Evolutionary conservation across 1,139 yeast species (phyloP), one percentile per base, ranked within the genome.

Genomic region (Maudiozyma humilis): DNA sequence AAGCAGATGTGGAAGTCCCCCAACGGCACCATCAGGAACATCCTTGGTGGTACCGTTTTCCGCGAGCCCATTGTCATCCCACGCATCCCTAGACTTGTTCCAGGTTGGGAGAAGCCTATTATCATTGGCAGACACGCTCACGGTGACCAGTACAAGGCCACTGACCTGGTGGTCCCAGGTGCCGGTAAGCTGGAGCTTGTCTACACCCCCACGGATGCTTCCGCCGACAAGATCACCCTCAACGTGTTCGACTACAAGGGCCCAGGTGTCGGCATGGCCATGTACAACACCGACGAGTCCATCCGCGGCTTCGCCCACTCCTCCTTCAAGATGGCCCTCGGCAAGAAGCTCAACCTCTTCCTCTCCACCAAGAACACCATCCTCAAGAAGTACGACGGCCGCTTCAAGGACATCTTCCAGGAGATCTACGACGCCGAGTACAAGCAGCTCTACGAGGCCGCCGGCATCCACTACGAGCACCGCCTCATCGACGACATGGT

Each of bases 1-100:
- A 80, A 81, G 64, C 78, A 83, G 63, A 83, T 83, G 93, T 83
- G 91, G 91, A 73, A 79, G 48, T 82, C 89, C 15, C 93, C 93
- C 54, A 83, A 83, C 62, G 93, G 93, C 52, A 83, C 93, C 32
- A 81, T 83, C 58, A 75, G 93, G 71, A 83, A 83, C 65, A 81
- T 83, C 48, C 67, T 83, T 47, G 86, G 86, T 36, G 93, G 93
- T 53, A 83, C 93, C 36, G 93, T 83, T 41, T 83, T 83, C 68
- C 75, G 93, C 67, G 93, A 83, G 65, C 85, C 88, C 44, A 83
- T 83, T 59, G 82, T 83, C 46, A 82, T 83, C 54, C 82, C 82
- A 50, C 73, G 82, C 56, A 77, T 83, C 51, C 93, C 93, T 47
- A 69, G 91, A 62, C 71, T 82, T 54, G 78, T 83, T 30, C 83